phyloP scores from a whole-genome alignment of 495 filamentous ascomycete species.

The Aspergillus ellipticus region DNA sequence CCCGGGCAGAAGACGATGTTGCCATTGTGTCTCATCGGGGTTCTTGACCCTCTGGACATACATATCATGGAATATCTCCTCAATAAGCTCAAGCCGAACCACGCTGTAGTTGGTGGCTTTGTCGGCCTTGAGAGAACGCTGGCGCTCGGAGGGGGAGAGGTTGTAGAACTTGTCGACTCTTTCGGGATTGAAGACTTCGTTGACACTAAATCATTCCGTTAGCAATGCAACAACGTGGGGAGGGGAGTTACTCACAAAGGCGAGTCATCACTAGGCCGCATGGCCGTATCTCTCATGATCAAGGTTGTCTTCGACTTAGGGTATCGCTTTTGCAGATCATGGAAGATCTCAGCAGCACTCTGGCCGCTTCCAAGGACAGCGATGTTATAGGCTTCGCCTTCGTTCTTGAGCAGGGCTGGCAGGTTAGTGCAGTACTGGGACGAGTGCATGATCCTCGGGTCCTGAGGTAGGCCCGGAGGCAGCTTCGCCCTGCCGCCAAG shows the following conservation, averaged over 20 bases:
- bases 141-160: conserved; percentile 57
- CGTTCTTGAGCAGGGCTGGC: conserved; percentile 56
- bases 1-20: conserved; percentile 69
- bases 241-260: conserved; percentile 69
- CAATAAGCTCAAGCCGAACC: conserved; percentile 80
- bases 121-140: conserved; percentile 58
- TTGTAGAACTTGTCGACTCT: conserved; percentile 71
- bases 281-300: conserved; percentile 72
- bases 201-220: conserved; percentile 58
- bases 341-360: conserved; percentile 92
- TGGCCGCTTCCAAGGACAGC: conserved; percentile 87
- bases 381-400: conserved; percentile 58
- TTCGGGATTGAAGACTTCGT: conserved; percentile 90
- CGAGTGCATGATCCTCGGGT: conserved; percentile 76
- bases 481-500: conserved; percentile 78
- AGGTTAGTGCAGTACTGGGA: conserved; percentile 74
- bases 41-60: conserved; percentile 78
- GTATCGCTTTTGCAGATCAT: conserved; percentile 77
- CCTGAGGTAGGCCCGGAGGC: conserved; percentile 61
- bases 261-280: conserved; percentile 90
- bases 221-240: neutral
- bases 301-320: conserved; percentile 73
- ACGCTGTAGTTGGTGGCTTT: conserved; percentile 90
- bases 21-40: conserved; percentile 68
- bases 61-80: conserved; percentile 77